phyloP scores from a whole-genome alignment of 805 yeast species.

The Candida ovalis region DNA sequence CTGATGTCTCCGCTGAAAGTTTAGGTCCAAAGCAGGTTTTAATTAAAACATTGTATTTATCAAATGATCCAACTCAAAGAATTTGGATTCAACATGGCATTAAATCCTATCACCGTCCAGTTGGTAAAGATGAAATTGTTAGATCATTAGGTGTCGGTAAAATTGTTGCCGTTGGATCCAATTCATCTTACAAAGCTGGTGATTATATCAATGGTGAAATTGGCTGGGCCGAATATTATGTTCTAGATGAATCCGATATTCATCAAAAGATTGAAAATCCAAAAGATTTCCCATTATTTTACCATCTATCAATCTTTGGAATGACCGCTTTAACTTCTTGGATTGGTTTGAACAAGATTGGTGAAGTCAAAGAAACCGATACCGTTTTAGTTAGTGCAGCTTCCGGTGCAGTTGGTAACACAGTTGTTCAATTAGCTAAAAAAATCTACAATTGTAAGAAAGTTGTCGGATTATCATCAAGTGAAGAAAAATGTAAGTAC shows the following conservation, averaged over 20 bases:
- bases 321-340: constrained; percentile 61
- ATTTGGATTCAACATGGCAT: constrained; percentile 44
- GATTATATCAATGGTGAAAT: constrained; percentile 37
- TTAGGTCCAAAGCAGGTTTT: constrained; percentile 29
- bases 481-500: constrained; percentile 48
- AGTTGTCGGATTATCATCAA: constrained; percentile 62
- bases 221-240: constrained; percentile 47
- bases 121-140: constrained; percentile 42
- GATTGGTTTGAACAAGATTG: constrained; percentile 48
- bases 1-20: constrained; percentile 2
- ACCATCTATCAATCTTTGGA: constrained; percentile 50
- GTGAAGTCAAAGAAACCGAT: constrained; percentile 43
- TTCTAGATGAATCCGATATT: constrained; percentile 29
- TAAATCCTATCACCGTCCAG: constrained; percentile 35
- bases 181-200: constrained; percentile 37
- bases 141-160: constrained; percentile 44
- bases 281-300: constrained; percentile 33
- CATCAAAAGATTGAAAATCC: constrained; percentile 31
- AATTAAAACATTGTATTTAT: constrained; percentile 42
- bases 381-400: constrained; percentile 59
- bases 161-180: constrained; percentile 44
- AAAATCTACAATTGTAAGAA: constrained; percentile 47
- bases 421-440: constrained; percentile 54
- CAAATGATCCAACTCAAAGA: constrained; percentile 64
- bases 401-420: constrained; percentile 70